A percentile compares a stretch with the other conserved stretches of the same genome.
Evolutionary conservation across 768 basidiomycete genomes (phyloP).

Genomic region (Pisolithus marmoratus): DNA sequence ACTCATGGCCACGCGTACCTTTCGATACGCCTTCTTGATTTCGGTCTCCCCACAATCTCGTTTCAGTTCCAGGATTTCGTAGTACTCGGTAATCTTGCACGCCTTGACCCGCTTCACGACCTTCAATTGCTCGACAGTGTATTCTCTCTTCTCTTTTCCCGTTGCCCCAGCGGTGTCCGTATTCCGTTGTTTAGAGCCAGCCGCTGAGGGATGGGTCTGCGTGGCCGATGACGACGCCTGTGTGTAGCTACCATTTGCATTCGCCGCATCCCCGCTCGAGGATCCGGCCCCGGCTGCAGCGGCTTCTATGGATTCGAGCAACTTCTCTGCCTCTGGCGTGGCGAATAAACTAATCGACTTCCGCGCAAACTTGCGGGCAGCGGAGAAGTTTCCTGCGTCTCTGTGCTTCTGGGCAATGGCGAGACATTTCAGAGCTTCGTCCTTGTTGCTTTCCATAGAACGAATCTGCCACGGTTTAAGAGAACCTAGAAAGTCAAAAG

Average conservation of each 20-base stretch:
- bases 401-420: conserved; percentile 72
- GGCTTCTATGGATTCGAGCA: conserved; percentile 63
- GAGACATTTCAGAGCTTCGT: conserved; percentile 82
- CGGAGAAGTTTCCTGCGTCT: conserved; percentile 62
- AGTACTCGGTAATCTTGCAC: conserved; percentile 89
- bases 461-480: neutral
- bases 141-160: conserved; percentile 76
- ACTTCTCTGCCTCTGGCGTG: conserved; percentile 65
- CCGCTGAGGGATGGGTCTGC: conserved; percentile 70
- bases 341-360: conserved; percentile 82
- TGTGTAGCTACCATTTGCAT: conserved; percentile 32
- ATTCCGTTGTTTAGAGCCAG: conserved; percentile 63
- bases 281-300: conserved; percentile 35
- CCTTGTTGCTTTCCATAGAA: conserved; percentile 81
- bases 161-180: conserved; percentile 41
- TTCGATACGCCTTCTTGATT: conserved; percentile 93
- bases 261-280: conserved; percentile 13
- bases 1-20: conserved; percentile 46
- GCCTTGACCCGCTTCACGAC: conserved; percentile 80
- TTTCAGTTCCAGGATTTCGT: conserved; percentile 81
- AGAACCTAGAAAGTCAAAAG: neutral
- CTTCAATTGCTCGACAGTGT: conserved; percentile 75
- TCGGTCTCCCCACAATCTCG: conserved; percentile 79
- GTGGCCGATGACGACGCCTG: conserved; percentile 45
- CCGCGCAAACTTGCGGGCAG: conserved; percentile 83